A percentile compares a stretch with the other conserved stretches of the same genome.
These are phyloP conservation scores for Citrus inodora DNA, from an alignment of 345 rosid species.

Conservation along the genomic window DNA sequence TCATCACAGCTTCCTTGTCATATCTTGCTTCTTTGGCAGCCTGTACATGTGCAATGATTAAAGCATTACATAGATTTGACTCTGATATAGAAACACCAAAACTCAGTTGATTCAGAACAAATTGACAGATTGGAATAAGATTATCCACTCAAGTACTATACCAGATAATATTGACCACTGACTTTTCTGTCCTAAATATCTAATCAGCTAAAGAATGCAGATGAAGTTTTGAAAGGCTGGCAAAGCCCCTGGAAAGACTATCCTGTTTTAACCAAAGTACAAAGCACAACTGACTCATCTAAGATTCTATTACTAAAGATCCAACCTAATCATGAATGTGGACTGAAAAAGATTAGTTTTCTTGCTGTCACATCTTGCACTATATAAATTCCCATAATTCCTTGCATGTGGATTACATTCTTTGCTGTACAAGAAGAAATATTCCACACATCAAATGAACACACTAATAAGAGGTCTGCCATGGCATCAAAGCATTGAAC, in stretches of 20 bases:
- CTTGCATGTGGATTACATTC: neutral
- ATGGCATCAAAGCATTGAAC: neutral
- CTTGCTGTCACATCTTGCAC: neutral
- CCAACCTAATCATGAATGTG: neutral
- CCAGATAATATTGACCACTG: neutral
- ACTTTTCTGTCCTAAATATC: neutral
- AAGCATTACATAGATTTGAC: neutral
- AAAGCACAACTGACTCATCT: neutral
- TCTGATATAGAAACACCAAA: neutral
- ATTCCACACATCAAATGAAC: neutral
- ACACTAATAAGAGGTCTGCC: neutral
- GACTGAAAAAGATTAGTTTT: neutral
- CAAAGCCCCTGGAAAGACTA: neutral
- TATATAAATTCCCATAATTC: neutral
- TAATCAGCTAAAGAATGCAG: neutral
- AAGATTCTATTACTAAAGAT: neutral
- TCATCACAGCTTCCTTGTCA: constrained; percentile 88
- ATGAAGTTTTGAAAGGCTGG: neutral
- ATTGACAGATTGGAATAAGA: neutral
- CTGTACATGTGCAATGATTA: constrained; percentile 41
- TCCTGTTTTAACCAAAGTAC: neutral
- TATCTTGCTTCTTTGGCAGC: constrained; percentile 95
- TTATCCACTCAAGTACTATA: neutral
- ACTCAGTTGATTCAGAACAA: neutral
- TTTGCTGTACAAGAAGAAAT: neutral